phyloP scores from a whole-genome alignment of 495 filamentous ascomycete species.

The Aspergillus saccharolyticus region DNA sequence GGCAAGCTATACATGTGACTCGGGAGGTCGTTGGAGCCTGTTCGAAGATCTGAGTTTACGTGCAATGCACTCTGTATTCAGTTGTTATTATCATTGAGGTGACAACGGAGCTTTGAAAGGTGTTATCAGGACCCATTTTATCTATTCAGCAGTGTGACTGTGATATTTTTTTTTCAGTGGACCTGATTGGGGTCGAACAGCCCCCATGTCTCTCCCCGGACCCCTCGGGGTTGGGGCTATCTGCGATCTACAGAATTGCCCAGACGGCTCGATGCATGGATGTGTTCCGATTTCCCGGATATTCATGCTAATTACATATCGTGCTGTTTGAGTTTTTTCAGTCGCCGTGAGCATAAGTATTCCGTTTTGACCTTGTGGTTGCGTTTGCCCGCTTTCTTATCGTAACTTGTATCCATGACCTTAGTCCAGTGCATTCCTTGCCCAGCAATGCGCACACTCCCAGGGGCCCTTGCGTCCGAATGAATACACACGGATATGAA shows the following conservation, averaged over 20 bases:
- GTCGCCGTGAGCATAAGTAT: neutral
- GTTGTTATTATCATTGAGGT: no score
- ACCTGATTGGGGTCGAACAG: neutral
- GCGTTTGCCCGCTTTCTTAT: no score
- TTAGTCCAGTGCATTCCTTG: neutral
- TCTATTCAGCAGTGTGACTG: neutral
- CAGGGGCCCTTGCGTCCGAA: neutral
- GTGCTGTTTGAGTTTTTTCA: neutral
- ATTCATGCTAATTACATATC: neutral
- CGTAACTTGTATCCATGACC: no score
- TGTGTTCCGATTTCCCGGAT: constrained; percentile 18
- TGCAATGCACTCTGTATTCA: neutral
- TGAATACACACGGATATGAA: neutral
- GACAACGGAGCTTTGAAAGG: neutral
- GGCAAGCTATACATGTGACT: neutral
- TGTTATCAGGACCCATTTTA: neutral
- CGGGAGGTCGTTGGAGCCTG: neutral
- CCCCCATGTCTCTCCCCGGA: constrained; percentile 5
- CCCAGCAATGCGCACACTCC: neutral
- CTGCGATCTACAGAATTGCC: constrained; percentile 20
- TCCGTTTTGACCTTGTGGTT: neutral
- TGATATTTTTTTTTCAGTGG: neutral
- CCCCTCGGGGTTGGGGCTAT: constrained; percentile 7
- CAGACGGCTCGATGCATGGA: constrained; percentile 19
- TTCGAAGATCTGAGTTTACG: neutral